Conservation (phyloP, 2,329 filamentous ascomycete species). For the Xylariaceae sp. region DNA sequence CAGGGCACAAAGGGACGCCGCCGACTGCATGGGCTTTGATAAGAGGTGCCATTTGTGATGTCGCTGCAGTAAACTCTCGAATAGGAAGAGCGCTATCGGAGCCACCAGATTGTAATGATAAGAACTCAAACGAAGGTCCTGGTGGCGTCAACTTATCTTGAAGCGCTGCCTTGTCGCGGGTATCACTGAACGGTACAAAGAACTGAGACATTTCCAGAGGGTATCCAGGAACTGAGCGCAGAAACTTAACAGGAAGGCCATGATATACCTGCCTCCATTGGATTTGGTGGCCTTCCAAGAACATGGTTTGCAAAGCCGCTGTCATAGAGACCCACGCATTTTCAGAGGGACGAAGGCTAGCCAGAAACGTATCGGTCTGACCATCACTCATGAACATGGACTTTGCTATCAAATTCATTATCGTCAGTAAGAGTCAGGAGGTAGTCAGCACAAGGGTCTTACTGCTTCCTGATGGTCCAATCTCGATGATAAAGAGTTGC, state of each 20-base stretch:
- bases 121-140: constrained; percentile 20
- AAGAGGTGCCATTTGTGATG: constrained; percentile 17
- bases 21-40: constrained; percentile 32
- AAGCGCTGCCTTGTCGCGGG: not conserved
- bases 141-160: not conserved
- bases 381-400: not conserved
- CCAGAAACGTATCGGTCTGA: constrained; percentile 1
- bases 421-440: not conserved
- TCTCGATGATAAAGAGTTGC: constrained; percentile 25
- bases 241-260: constrained; percentile 5
- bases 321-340: constrained; percentile 20
- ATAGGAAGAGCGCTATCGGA: not conserved
- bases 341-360: constrained; percentile 9
- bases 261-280: constrained; percentile 26
- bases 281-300: not conserved
- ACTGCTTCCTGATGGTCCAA: constrained; percentile 31
- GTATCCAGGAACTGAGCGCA: constrained; percentile 21
- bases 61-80: constrained; percentile 16
- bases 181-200: constrained; percentile 18
- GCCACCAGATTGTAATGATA: too few relatives aligned
- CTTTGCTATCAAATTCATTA: constrained; percentile 11
- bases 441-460: constrained; percentile 2
- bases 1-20: constrained; percentile 30
- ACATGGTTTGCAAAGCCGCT: constrained; percentile 12
- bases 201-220: constrained; percentile 19